Evolutionary conservation across 495 filamentous ascomycete species (phyloP), one percentile per base, ranked within the genome.

Genomic region (Aspergillus incahuasiensis): DNA sequence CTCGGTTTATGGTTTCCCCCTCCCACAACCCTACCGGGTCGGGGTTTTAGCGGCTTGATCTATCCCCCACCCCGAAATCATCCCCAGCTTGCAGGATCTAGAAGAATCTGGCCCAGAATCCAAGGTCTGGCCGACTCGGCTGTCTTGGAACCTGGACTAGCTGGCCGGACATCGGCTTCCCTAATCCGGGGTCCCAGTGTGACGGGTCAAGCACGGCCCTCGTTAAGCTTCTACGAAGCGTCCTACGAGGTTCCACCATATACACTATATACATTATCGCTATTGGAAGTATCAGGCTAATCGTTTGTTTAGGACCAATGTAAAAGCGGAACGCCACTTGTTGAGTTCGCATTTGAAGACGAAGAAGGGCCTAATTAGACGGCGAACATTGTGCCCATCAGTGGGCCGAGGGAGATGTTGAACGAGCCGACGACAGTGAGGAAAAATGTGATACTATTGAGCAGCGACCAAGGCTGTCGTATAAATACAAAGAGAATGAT

Each of bases 271-370:
- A 28, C 25, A 3, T 35, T 35, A 5, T 35, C 13, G n/a, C n/a
- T n/a, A n/a, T n/a, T n/a, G n/a, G 13, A 35, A 2, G 2, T 35
- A 5, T 35, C 32, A 24, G 18, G 58, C 71, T 75, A 69, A 75
- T 62, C 40, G 53, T 25, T 62, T 50, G 21, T 43, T 42, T 48
- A 82, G 79, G 79, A 82, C 56, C 70, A 82, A 65, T 82, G 79
- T 60, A 82, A 81, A 60, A 81, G 78, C 48, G 79, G 79, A n/a
- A 80, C 78, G 35, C 78, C 79, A 4, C 66, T 82, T 20, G 79
- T 82, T 6, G 79, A 82, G 62, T 81, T 82, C 51, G 72, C 65
- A 35, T 71, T 52, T 28, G 65, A 69, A 43, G 48, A 52, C 53
- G 45, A 48, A 38, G 63, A 63, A 15, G 20, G 28, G 8, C 19